Conservation (phyloP, 371 early-diverging fungal genomes). For the Saksenaea oblongispora region DNA sequence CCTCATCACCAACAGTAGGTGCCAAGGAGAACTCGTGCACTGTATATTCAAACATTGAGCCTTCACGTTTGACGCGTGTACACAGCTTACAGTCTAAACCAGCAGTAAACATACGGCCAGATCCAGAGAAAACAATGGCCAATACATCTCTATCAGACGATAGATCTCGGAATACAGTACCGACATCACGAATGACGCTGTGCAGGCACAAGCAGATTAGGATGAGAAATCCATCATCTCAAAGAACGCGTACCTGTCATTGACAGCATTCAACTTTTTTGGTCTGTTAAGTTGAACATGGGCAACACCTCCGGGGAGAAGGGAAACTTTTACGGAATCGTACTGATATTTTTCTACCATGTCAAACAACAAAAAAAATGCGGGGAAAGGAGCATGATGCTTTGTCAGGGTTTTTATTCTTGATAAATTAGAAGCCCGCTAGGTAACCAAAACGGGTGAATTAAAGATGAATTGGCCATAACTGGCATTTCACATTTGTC, state of each 20-base stretch:
- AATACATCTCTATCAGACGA: constrained; percentile 63
- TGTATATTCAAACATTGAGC: not conserved
- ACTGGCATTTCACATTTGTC: not conserved
- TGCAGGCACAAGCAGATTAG: not conserved
- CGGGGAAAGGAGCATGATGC: not conserved
- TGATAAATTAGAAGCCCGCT: not conserved
- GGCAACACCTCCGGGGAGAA: constrained; percentile 64
- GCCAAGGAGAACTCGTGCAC: not conserved
- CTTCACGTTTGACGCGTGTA: not conserved
- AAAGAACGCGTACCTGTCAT: constrained; percentile 46
- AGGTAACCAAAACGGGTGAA: not conserved
- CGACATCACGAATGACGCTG: constrained; percentile 34
- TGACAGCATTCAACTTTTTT: constrained; percentile 80
- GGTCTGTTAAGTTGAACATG: constrained; percentile 87
- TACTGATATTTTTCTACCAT: constrained; percentile 48
- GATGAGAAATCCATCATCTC: not conserved
- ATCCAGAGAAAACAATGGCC: constrained; percentile 73
- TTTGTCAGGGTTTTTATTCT: not conserved
- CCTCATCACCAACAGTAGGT: not conserved
- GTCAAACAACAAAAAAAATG: not conserved
- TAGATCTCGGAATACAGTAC: constrained; percentile 53
- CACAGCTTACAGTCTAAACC: constrained; percentile 82
- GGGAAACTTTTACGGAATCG: constrained; percentile 61
- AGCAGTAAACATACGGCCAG: constrained; percentile 82
- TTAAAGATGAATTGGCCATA: not conserved